phyloP scores from a whole-genome alignment of 768 basidiomycete species.

The Hygrocybe coccinea region DNA sequence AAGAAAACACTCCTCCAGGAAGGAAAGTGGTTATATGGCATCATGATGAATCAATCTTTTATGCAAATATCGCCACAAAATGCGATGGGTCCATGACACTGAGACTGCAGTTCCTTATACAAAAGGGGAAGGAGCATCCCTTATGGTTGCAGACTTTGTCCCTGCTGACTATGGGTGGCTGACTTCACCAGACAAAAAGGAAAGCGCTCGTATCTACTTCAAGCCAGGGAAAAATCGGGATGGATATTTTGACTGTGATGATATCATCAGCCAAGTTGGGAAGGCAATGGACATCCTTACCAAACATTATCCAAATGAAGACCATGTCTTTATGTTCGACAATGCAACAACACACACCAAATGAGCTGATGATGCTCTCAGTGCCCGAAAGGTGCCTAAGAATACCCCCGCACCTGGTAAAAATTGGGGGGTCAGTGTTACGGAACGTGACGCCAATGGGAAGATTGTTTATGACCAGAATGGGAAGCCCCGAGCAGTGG shows the following conservation, averaged over 20 bases:
- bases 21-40: too few relatives aligned
- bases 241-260: slow-evolving; percentile 29
- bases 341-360: neutral
- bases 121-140: slow-evolving; percentile 32
- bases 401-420: slow-evolving; percentile 2
- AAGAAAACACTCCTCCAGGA: too few relatives aligned
- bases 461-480: neutral
- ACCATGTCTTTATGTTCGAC: slow-evolving; percentile 5
- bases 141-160: slow-evolving; percentile 35
- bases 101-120: slow-evolving; percentile 17
- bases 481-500: neutral
- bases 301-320: slow-evolving; percentile 19
- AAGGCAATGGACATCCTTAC: slow-evolving; percentile 19
- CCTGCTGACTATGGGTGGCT: slow-evolving; percentile 31
- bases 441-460: slow-evolving; percentile 17
- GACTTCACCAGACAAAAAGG: slow-evolving; percentile 17
- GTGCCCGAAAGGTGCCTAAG: slow-evolving; percentile 8
- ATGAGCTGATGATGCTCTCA: neutral
- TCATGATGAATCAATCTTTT: too few relatives aligned
- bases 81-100: slow-evolving; percentile 22
- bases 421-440: neutral
- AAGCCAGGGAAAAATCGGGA: slow-evolving; percentile 18
- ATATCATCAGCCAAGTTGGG: slow-evolving; percentile 25
- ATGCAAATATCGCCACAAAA: slow-evolving; percentile 23
- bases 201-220: slow-evolving; percentile 19